Evolutionary conservation across 345 rosid species (phyloP).

Genomic region (Citrus medica): DNA sequence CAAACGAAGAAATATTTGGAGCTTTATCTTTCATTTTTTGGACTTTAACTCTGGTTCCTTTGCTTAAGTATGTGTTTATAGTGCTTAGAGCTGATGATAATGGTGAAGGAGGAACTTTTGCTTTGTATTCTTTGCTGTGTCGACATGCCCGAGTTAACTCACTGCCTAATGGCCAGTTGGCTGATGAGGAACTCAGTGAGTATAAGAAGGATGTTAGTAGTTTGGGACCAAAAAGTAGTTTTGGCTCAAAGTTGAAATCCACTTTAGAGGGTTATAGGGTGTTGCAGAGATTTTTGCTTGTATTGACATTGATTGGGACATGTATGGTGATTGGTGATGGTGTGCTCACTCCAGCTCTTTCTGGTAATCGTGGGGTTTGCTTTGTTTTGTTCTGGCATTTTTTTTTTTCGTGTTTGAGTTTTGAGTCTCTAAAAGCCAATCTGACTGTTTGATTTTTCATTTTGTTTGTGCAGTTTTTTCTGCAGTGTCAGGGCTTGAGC

Average conservation of each 20-base stretch:
- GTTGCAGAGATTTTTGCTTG: slow-evolving; percentile 71
- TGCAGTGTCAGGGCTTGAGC: slow-evolving; percentile 90
- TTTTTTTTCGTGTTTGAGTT: not conserved
- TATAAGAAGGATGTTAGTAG: slow-evolving; percentile 49
- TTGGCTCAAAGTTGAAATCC: slow-evolving; percentile 57
- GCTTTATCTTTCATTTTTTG: slow-evolving; percentile 85
- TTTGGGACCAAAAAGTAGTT: slow-evolving; percentile 32
- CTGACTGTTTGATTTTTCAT: slow-evolving; percentile 10
- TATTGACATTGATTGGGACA: slow-evolving; percentile 82
- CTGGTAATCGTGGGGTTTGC: slow-evolving; percentile 45
- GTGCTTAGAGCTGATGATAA: slow-evolving; percentile 88
- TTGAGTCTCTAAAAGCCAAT: not conserved
- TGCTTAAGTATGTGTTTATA: slow-evolving; percentile 75
- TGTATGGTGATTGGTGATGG: slow-evolving; percentile 99
- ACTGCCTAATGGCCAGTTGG: slow-evolving; percentile 74
- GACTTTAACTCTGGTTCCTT: slow-evolving; percentile 86
- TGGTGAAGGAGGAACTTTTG: slow-evolving; percentile 95
- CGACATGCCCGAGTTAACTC: slow-evolving; percentile 87
- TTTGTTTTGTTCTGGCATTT: slow-evolving; percentile 5
- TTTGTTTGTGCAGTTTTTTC: slow-evolving; percentile 61
- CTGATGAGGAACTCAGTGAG: slow-evolving; percentile 67
- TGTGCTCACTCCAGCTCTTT: slow-evolving; percentile 81
- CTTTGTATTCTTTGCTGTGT: slow-evolving; percentile 80
- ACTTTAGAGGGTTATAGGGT: slow-evolving; percentile 62
- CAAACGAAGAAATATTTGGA: slow-evolving; percentile 89